These are phyloP conservation scores for Candida jianshihensis DNA, from an alignment of 805 yeast species.

Conservation along the genomic window DNA sequence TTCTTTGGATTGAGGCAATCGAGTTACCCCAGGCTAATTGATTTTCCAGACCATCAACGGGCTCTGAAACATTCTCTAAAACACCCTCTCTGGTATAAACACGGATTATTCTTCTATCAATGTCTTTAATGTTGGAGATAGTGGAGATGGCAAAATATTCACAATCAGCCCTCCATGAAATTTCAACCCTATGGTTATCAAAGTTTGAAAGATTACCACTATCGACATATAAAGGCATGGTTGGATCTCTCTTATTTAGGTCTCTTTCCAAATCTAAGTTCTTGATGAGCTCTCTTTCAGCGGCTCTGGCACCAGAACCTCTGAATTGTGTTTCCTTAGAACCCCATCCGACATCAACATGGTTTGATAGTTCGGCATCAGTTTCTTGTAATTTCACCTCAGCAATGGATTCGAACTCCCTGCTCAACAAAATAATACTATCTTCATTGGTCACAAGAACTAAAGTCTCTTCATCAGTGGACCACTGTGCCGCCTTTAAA, in stretches of 20 bases:
- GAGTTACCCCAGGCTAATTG: conserved; percentile 81
- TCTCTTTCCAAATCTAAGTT: conserved; percentile 60
- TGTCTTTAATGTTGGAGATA: conserved; percentile 35
- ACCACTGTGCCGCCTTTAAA: conserved; percentile 71
- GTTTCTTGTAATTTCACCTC: conserved; percentile 52
- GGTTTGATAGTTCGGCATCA: conserved; percentile 67
- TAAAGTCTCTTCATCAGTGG: conserved; percentile 85
- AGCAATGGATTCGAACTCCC: conserved; percentile 71
- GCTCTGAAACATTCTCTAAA: conserved; percentile 79
- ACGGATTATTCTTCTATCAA: conserved; percentile 67
- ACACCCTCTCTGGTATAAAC: conserved; percentile 76
- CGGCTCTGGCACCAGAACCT: conserved; percentile 84
- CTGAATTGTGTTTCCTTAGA: conserved; percentile 92
- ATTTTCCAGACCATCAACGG: conserved; percentile 76
- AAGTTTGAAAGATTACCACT: conserved; percentile 51
- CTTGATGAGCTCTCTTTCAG: conserved; percentile 52
- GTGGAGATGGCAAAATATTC: conserved; percentile 69
- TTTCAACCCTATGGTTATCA: conserved; percentile 42
- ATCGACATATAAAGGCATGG: conserved; percentile 69
- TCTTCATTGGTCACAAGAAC: conserved; percentile 57
- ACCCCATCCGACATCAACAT: conserved; percentile 99
- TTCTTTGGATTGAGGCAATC: conserved; percentile 76
- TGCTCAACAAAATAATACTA: conserved; percentile 59
- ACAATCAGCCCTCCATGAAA: conserved; percentile 97
- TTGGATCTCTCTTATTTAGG: conserved; percentile 76